Evolutionary conservation across 2,329 filamentous ascomycete species (phyloP), one percentile per base, ranked within the genome.

Genomic region (Chrysoporthe cubensis): DNA sequence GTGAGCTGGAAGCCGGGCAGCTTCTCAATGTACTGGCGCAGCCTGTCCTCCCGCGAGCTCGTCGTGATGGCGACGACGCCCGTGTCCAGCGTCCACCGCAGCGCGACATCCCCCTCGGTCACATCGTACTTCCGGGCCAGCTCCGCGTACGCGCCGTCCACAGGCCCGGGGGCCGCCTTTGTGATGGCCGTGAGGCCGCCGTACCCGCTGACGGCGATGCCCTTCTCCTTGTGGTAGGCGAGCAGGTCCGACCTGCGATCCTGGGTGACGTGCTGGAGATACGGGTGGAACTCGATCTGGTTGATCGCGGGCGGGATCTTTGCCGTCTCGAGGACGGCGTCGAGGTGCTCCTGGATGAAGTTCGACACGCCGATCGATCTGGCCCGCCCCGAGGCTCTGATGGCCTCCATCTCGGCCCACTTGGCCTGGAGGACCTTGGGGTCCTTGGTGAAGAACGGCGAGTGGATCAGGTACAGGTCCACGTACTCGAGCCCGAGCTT

Each of bases 201-300:
- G 76, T 88, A 90, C 9, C 84, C 84, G 6, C 83, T 79, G 2
- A 85, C 76, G 4, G 85, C 84, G 70, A 92, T 91, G 54, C 63
- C 63, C 54, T 59, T 65, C 18, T 57, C 63, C 2, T 5, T 14
- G n/a, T 59, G 54, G 65, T 80, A 91, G 18, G 81, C 78, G 43
- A 91, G 65, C 14, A 91, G 80, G 67, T 83, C 81, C 43, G 21
- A 40, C 43, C 34, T n/a, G 14, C 63, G 26, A 32, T 65, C 63
- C 52, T 58, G 63, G 13, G 63, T 65, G 26, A 65, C 14, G 54
- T 66, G 65, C 59, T 62, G 88, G 54, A 90, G 80, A 75, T 91
- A 91, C 0, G 91, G 90, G 77, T 93, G 89, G 73, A 87, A 88
- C 79, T 93, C 91, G 73, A 93, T 90, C 80, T 94, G 91, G 78